A percentile compares a stretch with the other conserved stretches of the same genome.
Evolutionary conservation across 306 rosid species (phyloP).

Genomic region (Vigna trinervia): DNA sequence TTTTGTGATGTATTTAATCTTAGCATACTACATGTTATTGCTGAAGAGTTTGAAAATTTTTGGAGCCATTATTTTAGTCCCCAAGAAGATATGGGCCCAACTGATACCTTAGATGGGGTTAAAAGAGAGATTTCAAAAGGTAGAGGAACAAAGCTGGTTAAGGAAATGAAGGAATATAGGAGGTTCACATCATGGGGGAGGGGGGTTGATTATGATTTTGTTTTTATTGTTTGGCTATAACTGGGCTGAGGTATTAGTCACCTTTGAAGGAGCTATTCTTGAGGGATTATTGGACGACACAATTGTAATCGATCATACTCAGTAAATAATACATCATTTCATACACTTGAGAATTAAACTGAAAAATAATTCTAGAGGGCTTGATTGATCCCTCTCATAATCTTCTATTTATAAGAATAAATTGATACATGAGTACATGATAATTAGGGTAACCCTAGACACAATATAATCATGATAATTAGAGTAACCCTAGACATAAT

Average conservation of each 20-base stretch:
- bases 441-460: no score
- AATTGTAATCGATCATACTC: no score
- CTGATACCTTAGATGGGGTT: neutral
- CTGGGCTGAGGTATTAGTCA: neutral
- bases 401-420: no score
- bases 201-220: neutral
- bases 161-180: neutral
- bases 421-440: no score
- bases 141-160: neutral
- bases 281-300: neutral
- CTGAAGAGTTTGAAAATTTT: constrained; percentile 20
- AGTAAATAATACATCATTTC: neutral
- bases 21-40: constrained; percentile 31
- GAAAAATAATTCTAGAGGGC: no score
- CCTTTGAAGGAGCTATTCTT: neutral
- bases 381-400: no score
- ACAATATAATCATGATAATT: no score
- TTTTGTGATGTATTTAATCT: constrained; percentile 21
- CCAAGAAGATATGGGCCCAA: neutral
- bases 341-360: neutral
- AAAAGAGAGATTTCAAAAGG: neutral
- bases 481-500: no score
- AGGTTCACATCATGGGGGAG: neutral
- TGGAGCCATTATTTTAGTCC: neutral
- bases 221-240: neutral